Evolutionary conservation across 225 moss, liverwort and hornwort species (phyloP), one percentile per base, ranked within the genome.

Genomic region (Climacium dendroides): DNA sequence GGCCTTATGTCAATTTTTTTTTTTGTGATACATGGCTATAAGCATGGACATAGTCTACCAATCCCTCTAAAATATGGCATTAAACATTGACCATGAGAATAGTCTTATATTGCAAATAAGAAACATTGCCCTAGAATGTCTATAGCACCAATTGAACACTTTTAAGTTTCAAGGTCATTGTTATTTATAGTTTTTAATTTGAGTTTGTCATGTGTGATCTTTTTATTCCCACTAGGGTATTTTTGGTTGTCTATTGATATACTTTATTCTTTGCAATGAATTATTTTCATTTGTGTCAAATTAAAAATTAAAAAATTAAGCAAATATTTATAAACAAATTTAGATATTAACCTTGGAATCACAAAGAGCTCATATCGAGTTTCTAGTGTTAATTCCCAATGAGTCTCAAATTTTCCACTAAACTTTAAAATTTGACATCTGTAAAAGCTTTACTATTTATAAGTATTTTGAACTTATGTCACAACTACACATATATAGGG

Each of bases 1-100:
- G 34, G 8, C 4, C 2, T 11, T 0, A 0, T 1, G 37, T 4
- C 1, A 12, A 35, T n/a, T 0, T 37, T 67, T 66, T 0, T n/a
- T 69, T 66, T 66, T 22, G 23, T 7, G 4, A 67, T 13, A 37
- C 7, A 37, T 2, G 2, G 13, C 7, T 67, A 20, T 35, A 67
- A 67, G 0, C 2, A 1, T 66, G 4, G 22, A 22, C 19, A 35
- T 1, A 24, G 2, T 69, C 1, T 39, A 23, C 39, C 7, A 69
- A 2, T 69, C 5, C 14, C 3, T 39, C 12, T 0, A 7, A 67
- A 14, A 39, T 24, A 2, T 39, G 1, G 13, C 24, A 39, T 24
- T 1, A 24, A 8, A 7, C 25, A 70, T 9, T 41, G 8, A 9
- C 2, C 1, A 25, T 3, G 1, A 13, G 3, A 41, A 15, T 41